phyloP scores from a whole-genome alignment of 2,329 filamentous ascomycete species.

The Dactylonectria estremocensis region DNA sequence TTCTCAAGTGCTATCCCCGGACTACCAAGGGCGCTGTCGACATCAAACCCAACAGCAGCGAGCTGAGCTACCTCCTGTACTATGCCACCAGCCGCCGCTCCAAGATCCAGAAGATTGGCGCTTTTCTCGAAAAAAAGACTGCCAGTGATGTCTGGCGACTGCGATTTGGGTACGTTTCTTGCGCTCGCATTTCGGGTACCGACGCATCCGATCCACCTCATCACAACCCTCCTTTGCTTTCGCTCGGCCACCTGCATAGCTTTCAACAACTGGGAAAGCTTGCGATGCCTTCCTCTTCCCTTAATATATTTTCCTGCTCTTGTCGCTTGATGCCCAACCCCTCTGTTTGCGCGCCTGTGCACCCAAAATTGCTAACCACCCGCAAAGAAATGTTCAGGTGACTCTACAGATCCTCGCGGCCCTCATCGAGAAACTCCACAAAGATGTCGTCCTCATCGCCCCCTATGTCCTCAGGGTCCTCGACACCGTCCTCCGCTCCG shows the following conservation, averaged over 20 bases:
- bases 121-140: constrained; percentile 94
- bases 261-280: background rate
- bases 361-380: constrained; percentile 9
- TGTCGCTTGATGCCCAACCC: background rate
- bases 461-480: constrained; percentile 88
- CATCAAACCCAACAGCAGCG: constrained; percentile 95
- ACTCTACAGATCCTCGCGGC: constrained; percentile 93
- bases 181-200: constrained; percentile 29
- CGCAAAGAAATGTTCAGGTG: constrained; percentile 89
- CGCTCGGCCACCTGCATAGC: background rate
- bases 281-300: background rate
- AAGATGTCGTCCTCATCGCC: constrained; percentile 91
- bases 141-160: constrained; percentile 91
- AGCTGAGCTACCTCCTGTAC: constrained; percentile 96
- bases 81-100: constrained; percentile 95
- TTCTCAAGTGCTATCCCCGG: constrained; percentile 96
- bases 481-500: constrained; percentile 84
- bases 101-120: constrained; percentile 96
- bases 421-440: constrained; percentile 92
- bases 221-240: background rate
- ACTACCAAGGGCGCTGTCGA: constrained; percentile 93
- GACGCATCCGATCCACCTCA: constrained; percentile 33
- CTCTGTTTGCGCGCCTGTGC: background rate
- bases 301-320: background rate
- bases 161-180: constrained; percentile 80